phyloP scores from a whole-genome alignment of 2,329 filamentous ascomycete species.

The Exophiala calicioides region DNA sequence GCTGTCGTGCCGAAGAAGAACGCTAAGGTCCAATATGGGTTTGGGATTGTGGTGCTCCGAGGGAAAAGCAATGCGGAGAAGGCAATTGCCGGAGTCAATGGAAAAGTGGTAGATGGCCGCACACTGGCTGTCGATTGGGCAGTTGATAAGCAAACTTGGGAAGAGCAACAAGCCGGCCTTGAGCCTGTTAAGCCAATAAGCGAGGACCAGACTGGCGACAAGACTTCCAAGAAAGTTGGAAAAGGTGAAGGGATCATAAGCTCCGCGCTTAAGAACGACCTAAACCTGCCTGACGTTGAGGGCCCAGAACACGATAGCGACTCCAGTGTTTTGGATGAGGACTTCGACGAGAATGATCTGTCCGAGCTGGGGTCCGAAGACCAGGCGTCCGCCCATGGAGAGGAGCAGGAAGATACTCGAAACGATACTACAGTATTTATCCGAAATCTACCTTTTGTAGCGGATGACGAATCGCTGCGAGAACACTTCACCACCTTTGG shows the following conservation, averaged over 20 bases:
- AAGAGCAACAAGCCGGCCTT: conserved; percentile 54
- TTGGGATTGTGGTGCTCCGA: conserved; percentile 87
- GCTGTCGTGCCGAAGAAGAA: conserved; percentile 73
- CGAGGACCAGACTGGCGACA: conserved; percentile 38
- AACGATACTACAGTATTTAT: conserved; percentile 74
- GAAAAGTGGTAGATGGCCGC: conserved; percentile 84
- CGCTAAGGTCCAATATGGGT: conserved; percentile 70
- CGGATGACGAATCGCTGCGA: conserved; percentile 77
- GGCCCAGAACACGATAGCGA: conserved; percentile 39
- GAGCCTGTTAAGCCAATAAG: conserved; percentile 38
- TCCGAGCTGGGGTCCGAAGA: conserved; percentile 46
- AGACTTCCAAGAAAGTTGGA: too few species aligned
- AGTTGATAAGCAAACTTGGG: conserved; percentile 86
- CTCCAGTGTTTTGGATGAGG: conserved; percentile 42
- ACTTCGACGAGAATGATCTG: conserved; percentile 46
- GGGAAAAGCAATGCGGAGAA: conserved; percentile 89
- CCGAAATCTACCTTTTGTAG: conserved; percentile 89
- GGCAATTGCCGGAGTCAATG: conserved; percentile 81
- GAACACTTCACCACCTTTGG: conserved; percentile 88
- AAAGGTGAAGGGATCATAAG: too few species aligned
- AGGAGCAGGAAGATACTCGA: conserved; percentile 46
- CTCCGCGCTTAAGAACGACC: background rate
- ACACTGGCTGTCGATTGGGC: conserved; percentile 95
- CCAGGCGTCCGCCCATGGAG: conserved; percentile 44
- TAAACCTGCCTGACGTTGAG: conserved; percentile 15